A percentile compares a stretch with the other conserved stretches of the same genome.
Evolutionary conservation across 2,329 filamentous ascomycete genomes (phyloP).

Genomic region (Fonsecaea pedrosoi): DNA sequence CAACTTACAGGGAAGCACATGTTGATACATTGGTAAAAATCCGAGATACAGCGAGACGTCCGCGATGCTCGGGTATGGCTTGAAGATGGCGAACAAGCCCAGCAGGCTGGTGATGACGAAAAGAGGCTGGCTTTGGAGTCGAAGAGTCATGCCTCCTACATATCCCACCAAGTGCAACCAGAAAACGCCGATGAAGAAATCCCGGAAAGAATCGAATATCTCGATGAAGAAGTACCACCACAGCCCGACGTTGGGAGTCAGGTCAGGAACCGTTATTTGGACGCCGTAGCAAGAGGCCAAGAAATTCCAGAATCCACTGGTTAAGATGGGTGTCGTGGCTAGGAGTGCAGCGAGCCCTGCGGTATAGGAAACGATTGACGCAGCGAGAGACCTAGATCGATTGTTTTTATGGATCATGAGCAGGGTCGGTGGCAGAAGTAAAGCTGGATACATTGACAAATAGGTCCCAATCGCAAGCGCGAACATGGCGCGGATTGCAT

Average conservation of each 20-base stretch:
- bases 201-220: constrained; percentile 97
- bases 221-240: constrained; percentile 99
- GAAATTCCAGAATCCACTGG: constrained; percentile 84
- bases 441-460: constrained; percentile 86
- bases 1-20: constrained; percentile 78
- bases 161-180: constrained; percentile 95
- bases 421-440: constrained; percentile 82
- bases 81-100: constrained; percentile 92
- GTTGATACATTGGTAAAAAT: constrained; percentile 82
- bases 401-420: constrained; percentile 57
- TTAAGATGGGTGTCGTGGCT: constrained; percentile 56
- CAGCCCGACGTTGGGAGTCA: constrained; percentile 92
- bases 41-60: constrained; percentile 87
- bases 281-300: constrained; percentile 88
- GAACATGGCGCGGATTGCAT: constrained; percentile 77
- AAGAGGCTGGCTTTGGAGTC: constrained; percentile 82
- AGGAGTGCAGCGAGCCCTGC: constrained; percentile 32
- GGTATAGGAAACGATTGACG: constrained; percentile 42
- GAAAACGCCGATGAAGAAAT: constrained; percentile 97
- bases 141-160: constrained; percentile 81
- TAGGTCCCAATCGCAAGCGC: constrained; percentile 87
- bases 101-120: constrained; percentile 84
- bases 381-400: constrained; percentile 21
- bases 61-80: constrained; percentile 92
- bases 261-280: constrained; percentile 85